Evolutionary conservation across 148 eudicot genomes (phyloP).

Genomic region (Fagopyrum tataricum): DNA sequence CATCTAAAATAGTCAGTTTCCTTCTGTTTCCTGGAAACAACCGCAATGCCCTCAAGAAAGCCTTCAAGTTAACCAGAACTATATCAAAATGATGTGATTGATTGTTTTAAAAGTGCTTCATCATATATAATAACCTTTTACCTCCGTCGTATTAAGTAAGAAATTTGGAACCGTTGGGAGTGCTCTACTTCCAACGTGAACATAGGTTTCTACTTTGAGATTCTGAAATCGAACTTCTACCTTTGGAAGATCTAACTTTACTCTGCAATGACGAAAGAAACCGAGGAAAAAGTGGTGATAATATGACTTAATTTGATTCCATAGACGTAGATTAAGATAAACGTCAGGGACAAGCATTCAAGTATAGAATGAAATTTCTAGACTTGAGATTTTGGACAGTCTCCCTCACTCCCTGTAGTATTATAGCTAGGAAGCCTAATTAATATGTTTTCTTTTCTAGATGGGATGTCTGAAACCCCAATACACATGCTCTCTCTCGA

Average conservation of each 20-base stretch:
- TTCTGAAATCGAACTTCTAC: constrained; percentile 85
- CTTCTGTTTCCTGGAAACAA: constrained; percentile 50
- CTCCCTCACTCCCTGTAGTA: not conserved
- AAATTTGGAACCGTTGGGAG: constrained; percentile 91
- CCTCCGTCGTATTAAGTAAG: constrained; percentile 87
- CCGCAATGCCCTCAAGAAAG: constrained; percentile 63
- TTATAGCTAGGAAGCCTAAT: not conserved
- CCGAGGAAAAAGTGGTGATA: not conserved
- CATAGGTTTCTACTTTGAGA: constrained; percentile 66
- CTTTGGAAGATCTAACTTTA: constrained; percentile 74
- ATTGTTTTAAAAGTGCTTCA: not conserved
- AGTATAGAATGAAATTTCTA: not conserved
- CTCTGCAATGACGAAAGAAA: constrained; percentile 43
- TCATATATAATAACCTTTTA: constrained; percentile 16
- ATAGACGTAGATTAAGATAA: not conserved
- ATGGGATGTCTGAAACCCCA: not conserved
- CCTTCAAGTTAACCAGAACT: constrained; percentile 35
- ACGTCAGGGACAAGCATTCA: not conserved
- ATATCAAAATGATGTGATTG: not conserved
- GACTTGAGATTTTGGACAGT: not conserved
- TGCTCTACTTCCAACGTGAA: constrained; percentile 88
- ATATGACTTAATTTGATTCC: not conserved
- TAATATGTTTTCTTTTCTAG: not conserved
- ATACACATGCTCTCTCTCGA: not conserved
- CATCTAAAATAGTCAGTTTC: constrained; percentile 74